These are phyloP conservation scores for Bryoerythrophyllum caledonicum DNA, from an alignment of 225 moss, liverwort and hornwort genomes.

Conservation along the genomic window DNA sequence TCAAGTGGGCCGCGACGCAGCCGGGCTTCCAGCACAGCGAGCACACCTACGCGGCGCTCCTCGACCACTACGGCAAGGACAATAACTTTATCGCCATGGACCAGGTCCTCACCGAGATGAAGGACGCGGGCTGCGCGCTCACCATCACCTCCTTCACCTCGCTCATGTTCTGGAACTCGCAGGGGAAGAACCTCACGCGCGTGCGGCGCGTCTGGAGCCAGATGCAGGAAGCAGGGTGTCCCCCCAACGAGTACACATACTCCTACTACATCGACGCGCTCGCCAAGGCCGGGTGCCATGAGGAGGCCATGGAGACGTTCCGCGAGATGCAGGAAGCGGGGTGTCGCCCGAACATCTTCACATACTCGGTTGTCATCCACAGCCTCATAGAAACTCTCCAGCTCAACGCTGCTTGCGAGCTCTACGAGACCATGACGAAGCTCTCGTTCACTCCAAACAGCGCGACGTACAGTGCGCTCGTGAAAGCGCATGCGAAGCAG, in stretches of 20 bases:
- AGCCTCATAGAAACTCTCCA: constrained; percentile 52
- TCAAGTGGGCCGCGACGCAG: constrained; percentile 69
- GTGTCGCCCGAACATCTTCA: constrained; percentile 71
- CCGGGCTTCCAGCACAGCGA: constrained; percentile 38
- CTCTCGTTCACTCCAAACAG: constrained; percentile 57
- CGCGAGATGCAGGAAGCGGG: constrained; percentile 65
- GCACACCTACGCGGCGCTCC: constrained; percentile 57
- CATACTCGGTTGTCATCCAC: constrained; percentile 69
- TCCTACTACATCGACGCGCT: constrained; percentile 57
- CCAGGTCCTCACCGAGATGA: constrained; percentile 46
- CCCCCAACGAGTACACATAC: constrained; percentile 64
- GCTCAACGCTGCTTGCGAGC: constrained; percentile 49
- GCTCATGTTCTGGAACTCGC: constrained; percentile 62
- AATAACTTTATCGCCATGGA: constrained; percentile 52
- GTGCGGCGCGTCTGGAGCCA: constrained; percentile 54
- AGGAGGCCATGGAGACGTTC: constrained; percentile 51
- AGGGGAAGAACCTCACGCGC: constrained; percentile 34
- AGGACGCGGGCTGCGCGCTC: constrained; percentile 38
- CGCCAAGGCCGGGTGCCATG: constrained; percentile 44
- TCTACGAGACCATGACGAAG: constrained; percentile 54
- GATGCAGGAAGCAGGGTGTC: constrained; percentile 49
- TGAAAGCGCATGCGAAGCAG: constrained; percentile 46
- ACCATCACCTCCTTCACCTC: constrained; percentile 54
- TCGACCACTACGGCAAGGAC: constrained; percentile 59
- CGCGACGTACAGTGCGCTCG: constrained; percentile 51